A percentile compares a stretch with the other conserved stretches of the same genome.
Evolutionary conservation across 768 basidiomycete genomes (phyloP).

Genomic region (Phlebiopsis gigantea): DNA sequence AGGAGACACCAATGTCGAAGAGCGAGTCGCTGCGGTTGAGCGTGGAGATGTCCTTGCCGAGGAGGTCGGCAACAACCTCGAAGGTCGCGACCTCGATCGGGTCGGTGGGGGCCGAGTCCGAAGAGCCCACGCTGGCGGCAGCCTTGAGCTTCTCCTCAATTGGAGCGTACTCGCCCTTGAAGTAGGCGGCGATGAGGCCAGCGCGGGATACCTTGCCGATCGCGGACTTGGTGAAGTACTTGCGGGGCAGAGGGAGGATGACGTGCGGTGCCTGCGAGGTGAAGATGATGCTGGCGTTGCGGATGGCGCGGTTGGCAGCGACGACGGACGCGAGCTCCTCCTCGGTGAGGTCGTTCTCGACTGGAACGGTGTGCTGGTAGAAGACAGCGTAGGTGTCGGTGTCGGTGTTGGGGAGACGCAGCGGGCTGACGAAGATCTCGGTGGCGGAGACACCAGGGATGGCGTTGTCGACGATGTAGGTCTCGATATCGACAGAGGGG

Average conservation of each 20-base stretch:
- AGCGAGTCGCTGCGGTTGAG: not conserved
- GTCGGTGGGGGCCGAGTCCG: conserved; percentile 8
- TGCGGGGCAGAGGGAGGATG: conserved; percentile 33
- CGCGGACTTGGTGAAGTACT: conserved; percentile 36
- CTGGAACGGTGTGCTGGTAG: conserved; percentile 27
- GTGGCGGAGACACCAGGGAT: conserved; percentile 31
- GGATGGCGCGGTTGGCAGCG: conserved; percentile 22
- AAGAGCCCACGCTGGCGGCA: conserved; percentile 16
- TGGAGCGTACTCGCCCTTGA: conserved; percentile 28
- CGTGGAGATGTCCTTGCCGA: not conserved
- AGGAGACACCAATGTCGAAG: conserved; percentile 7
- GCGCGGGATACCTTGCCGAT: conserved; percentile 42
- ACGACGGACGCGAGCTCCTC: conserved; percentile 16
- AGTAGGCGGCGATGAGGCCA: conserved; percentile 30
- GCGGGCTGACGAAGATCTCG: conserved; percentile 31
- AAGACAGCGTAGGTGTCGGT: conserved; percentile 40
- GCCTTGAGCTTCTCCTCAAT: conserved; percentile 19
- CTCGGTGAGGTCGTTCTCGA: conserved; percentile 18
- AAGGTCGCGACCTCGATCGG: conserved; percentile 9
- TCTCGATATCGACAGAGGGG: conserved; percentile 23
- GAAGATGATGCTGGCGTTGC: conserved; percentile 25
- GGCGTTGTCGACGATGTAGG: conserved; percentile 30
- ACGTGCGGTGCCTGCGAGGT: conserved; percentile 31
- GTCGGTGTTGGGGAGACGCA: conserved; percentile 33
- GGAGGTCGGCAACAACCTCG: not conserved